Conservation (phyloP, 2,329 filamentous ascomycete genomes). For the Clarireedia hainanense region DNA sequence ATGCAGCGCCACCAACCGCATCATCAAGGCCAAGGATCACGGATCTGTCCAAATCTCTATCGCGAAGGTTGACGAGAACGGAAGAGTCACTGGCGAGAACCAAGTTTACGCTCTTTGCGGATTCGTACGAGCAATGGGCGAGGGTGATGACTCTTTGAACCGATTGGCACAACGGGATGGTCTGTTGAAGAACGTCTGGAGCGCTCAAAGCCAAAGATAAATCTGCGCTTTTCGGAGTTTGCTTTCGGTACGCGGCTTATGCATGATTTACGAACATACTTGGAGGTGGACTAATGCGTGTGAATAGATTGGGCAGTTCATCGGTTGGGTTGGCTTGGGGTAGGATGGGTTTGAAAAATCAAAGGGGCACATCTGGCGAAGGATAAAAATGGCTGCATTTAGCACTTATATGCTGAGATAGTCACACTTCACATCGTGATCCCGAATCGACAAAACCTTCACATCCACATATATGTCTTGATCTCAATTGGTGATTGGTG, state of each 20-base stretch:
- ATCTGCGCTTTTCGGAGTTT: slow-evolving; percentile 22
- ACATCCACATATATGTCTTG: slow-evolving; percentile 19
- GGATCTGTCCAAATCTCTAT: slow-evolving; percentile 95
- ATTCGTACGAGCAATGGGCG: slow-evolving; percentile 95
- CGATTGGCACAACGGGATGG: slow-evolving; percentile 92
- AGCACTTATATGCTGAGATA: slow-evolving; percentile 27
- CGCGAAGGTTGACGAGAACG: slow-evolving; percentile 98
- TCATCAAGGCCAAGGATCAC: slow-evolving; percentile 99
- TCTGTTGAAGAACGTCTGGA: slow-evolving; percentile 96
- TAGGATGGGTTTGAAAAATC: neutral
- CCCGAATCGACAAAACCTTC: slow-evolving; percentile 26
- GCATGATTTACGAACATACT: neutral
- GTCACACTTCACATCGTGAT: slow-evolving; percentile 25
- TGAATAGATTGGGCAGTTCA: slow-evolving; percentile 9
- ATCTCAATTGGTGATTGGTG: slow-evolving; percentile 1
- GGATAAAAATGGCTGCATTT: slow-evolving; percentile 16
- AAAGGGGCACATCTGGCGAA: slow-evolving; percentile 14
- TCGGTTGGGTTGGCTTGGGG: slow-evolving; percentile 7
- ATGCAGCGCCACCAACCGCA: slow-evolving; percentile 98
- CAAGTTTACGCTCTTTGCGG: slow-evolving; percentile 95
- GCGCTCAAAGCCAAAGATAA: slow-evolving; percentile 39
- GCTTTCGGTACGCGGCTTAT: slow-evolving; percentile 22
- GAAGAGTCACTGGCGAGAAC: slow-evolving; percentile 89
- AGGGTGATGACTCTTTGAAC: slow-evolving; percentile 96
- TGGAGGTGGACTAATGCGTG: neutral